Base-by-base conservation (phyloP, 2,329 filamentous ascomycete species). In the Aspergillus puulaauensis region DNA sequence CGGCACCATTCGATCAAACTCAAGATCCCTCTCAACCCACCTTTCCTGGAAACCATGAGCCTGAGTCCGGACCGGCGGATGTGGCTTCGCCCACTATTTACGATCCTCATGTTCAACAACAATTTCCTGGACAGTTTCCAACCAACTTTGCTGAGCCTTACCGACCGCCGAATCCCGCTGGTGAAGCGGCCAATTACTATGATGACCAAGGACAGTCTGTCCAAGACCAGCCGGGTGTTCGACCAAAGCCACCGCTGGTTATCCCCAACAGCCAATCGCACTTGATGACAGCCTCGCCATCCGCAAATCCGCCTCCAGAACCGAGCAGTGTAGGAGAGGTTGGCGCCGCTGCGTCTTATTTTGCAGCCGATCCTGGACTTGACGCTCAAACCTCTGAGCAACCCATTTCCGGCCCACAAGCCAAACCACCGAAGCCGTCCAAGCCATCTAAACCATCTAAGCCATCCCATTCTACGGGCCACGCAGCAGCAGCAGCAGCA, bases 121-220 rank as follows among this genome's bases (percentile, higher is more conserved):
- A 86, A 64, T 87, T 87, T 63, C 84, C 83, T 6, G 83, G 83
- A 49, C 83, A 86, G 66, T 77, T 83, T 56, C 80, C 82, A 15
- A 60, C 70, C 6, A 70, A 74, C 11, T 79, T 72, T 58, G 64
- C 81, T 9, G 68, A 74, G 49, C 77, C 82, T 44, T 82, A 79
- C 64, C 72, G 75, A 54, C 78, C 79, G 53, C 72, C 74, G 56
- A 68, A 77, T 41, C 75, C 78, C 19, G 79, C 79, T 53, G 86
- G 85, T 33, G 77, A 78, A 37, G 84, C 84, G 6, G 80, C 86
- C 15, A 83, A 86, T 35, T 88, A 86, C 68, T 88, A 87, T 68
- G 79, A 81, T 44, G 85, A 87, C 66, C 80, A 84, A 64, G 85
- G 85, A 11, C 75, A 87, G 66, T 86, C 83, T 17, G 84, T 88